These are phyloP conservation scores for Ophiostoma sp. DNA, from an alignment of 2,329 filamentous ascomycete genomes.

Conservation along the genomic window DNA sequence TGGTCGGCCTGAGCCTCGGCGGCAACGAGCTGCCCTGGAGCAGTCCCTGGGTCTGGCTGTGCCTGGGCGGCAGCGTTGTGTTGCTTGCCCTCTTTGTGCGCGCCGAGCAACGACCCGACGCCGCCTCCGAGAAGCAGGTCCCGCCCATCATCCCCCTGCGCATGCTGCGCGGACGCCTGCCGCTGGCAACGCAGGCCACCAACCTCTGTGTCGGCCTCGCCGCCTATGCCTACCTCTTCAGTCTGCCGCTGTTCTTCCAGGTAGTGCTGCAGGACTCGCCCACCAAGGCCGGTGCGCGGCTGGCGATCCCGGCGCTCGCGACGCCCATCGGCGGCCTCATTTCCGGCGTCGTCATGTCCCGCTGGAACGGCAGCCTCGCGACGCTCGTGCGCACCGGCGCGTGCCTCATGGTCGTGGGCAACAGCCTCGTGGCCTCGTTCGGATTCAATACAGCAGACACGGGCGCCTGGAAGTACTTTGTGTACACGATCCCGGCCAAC, in stretches of 20 bases:
- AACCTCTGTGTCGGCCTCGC: conserved; percentile 58
- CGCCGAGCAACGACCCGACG: conserved; percentile 38
- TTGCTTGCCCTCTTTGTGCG: conserved; percentile 33
- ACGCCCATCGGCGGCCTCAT: neutral
- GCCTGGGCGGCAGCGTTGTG: conserved; percentile 40
- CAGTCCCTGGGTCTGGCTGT: conserved; percentile 43
- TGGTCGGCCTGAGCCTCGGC: conserved; percentile 51
- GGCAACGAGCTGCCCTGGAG: conserved; percentile 52
- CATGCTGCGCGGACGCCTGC: conserved; percentile 50
- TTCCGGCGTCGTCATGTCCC: neutral
- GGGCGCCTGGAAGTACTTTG: conserved; percentile 2
- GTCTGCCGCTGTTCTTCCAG: neutral
- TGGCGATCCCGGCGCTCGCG: neutral
- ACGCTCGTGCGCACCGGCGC: neutral
- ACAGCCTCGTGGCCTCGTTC: neutral
- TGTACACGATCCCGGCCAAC: neutral
- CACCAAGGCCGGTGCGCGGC: neutral
- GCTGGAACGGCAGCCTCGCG: neutral
- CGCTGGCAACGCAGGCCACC: conserved; percentile 50
- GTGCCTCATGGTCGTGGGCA: neutral
- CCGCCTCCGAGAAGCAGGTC: conserved; percentile 25
- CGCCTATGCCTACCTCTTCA: conserved; percentile 46
- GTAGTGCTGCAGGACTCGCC: neutral
- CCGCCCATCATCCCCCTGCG: conserved; percentile 48
- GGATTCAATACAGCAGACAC: neutral